phyloP scores from a whole-genome alignment of 1,139 yeast genomes.

The Blastobotrys arbuscula region DNA sequence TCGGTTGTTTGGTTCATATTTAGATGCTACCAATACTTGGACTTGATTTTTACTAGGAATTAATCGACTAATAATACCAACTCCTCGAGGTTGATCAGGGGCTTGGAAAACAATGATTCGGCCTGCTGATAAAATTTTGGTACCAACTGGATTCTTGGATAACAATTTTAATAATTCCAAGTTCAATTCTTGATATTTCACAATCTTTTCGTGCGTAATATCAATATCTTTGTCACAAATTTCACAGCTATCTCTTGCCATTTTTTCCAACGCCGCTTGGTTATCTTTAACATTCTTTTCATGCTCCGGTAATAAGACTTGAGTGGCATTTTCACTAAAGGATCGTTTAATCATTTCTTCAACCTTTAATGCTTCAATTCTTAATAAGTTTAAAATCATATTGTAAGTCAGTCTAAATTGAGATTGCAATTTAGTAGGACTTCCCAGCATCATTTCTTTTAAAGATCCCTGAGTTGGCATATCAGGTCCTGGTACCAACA shows the following conservation, averaged over 20 bases:
- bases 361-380: constrained; percentile 90
- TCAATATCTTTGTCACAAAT: constrained; percentile 41
- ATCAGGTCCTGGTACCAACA: constrained; percentile 76
- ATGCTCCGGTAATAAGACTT: constrained; percentile 81
- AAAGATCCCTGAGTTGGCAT: constrained; percentile 47
- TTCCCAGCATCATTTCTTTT: constrained; percentile 77
- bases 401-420: constrained; percentile 92
- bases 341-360: constrained; percentile 98
- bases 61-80: constrained; percentile 38
- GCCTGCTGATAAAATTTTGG: constrained; percentile 50
- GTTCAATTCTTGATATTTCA: constrained; percentile 41
- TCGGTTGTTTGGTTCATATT: constrained; percentile 8
- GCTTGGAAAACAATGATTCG: constrained; percentile 58
- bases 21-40: constrained; percentile 13
- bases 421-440: constrained; percentile 81
- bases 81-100: constrained; percentile 37
- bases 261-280: constrained; percentile 42
- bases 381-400: constrained; percentile 84
- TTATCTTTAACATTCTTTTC: constrained; percentile 56
- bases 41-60: constrained; percentile 11
- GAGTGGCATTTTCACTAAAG: constrained; percentile 86
- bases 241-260: constrained; percentile 40
- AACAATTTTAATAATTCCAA: constrained; percentile 44
- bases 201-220: constrained; percentile 42
- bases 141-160: constrained; percentile 43